Base-by-base conservation (phyloP, 768 basidiomycete genomes). In the Boletus speciosus region DNA sequence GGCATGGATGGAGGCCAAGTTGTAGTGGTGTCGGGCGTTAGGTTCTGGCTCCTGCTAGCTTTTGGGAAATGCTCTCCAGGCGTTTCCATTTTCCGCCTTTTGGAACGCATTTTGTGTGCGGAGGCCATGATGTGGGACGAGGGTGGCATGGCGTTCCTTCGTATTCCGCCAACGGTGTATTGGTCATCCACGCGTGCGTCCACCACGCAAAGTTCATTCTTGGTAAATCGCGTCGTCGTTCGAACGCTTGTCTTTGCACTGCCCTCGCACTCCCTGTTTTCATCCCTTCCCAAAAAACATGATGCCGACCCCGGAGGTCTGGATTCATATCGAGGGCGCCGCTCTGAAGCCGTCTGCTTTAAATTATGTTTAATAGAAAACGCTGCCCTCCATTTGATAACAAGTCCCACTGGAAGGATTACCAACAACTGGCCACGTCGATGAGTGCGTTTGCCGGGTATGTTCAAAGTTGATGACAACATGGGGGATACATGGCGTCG, bases 1-100 rank as follows among this genome's bases (percentile, higher is more conserved):
- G 3, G 41, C 53, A 5, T 69, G 67, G 68, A 71, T 71, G 70
- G 69, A 52, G 21, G 54, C 69, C 42, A 71, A 61, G 51, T 36
- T 69, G 47, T 69, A 56, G 32, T 7, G 14, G 3, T 3, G 5
- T 14, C 27, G 25, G 5, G n/a, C 10, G 9, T 4, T 8, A 5
- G 29, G 45, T 21, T 46, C 32, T 29, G 8, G 9, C 15, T 21
- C 31, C 31, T 21, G 31, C 14, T 34, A 14, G 32, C 14, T 15
- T 15, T 21, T 23, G 32, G 15, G 23, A 29, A 27, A 3, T 11
- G 6, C 5, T 16, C 5, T 12, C 16, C 16, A 1, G 16, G 42
- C 11, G 32, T 4, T 9, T 6, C 19, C 31, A 9, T 10, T 21
- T 3, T 5, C 6, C 11, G 9, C 8, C 5, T 15, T 9, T 45